These are phyloP conservation scores for Xylariales sp. DNA, from an alignment of 2,329 filamentous ascomycete species.

Conservation along the genomic window DNA sequence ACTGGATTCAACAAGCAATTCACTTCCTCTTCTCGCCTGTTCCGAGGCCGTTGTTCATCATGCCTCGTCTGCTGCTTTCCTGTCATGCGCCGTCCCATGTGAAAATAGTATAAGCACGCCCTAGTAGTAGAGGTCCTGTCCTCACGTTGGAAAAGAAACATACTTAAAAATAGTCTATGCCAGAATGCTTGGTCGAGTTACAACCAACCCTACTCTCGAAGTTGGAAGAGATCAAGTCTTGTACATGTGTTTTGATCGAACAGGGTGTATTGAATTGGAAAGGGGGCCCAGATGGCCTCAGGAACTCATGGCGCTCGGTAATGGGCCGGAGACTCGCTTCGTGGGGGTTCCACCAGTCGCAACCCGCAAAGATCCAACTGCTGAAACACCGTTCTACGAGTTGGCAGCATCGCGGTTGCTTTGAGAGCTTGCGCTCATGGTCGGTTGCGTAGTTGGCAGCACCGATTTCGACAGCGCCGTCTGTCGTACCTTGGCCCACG, in stretches of 20 bases:
- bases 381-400: too few species aligned
- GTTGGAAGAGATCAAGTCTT: background rate
- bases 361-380: too few species aligned
- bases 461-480: slow-evolving; percentile 60
- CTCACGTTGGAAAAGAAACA: background rate
- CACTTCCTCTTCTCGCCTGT: too few species aligned
- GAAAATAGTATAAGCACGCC: background rate
- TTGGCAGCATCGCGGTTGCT: slow-evolving; percentile 85
- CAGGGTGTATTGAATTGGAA: too few species aligned
- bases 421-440: slow-evolving; percentile 84
- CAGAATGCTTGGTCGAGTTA: background rate
- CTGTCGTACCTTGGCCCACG: slow-evolving; percentile 81
- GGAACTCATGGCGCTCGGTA: too few species aligned
- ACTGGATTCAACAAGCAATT: too few species aligned
- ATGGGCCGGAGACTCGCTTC: too few species aligned
- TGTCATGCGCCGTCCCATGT: slow-evolving; percentile 9
- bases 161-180: slow-evolving; percentile 5
- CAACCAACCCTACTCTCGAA: background rate
- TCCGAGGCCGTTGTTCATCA: background rate
- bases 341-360: too few species aligned
- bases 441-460: slow-evolving; percentile 62
- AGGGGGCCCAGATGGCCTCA: too few species aligned
- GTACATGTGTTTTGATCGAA: too few species aligned
- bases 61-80: background rate
- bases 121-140: background rate